These are phyloP conservation scores for slime mould (Dictyostelium discoideum) DNA, from an alignment of 78 protist genomes.

Conservation along the genomic window DNA sequence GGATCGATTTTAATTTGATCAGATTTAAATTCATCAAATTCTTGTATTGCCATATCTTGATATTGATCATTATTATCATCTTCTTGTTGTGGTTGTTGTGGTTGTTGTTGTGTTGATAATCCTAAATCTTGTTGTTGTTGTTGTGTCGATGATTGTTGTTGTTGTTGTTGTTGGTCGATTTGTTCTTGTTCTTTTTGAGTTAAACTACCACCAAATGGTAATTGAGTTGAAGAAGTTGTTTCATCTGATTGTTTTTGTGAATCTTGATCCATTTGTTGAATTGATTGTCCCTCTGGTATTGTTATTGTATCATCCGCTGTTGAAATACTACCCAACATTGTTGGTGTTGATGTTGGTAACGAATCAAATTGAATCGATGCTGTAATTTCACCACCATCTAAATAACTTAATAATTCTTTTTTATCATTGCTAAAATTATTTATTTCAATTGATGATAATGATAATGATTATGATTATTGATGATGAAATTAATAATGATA, in stretches of 20 bases:
- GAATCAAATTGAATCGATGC: conserved; percentile 17
- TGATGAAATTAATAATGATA: background rate
- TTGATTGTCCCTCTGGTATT: background rate
- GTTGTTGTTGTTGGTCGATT: background rate
- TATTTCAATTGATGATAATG: no score
- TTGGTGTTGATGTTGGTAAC: background rate
- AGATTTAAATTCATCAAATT: background rate
- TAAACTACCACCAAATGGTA: background rate
- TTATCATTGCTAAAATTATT: conserved; percentile 67
- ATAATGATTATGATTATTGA: no score
- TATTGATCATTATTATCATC: background rate
- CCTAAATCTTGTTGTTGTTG: background rate
- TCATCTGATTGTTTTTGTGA: background rate
- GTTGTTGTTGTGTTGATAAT: background rate
- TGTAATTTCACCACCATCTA: conserved; percentile 44
- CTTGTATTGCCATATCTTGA: background rate
- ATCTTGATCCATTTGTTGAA: background rate
- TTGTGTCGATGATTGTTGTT: background rate
- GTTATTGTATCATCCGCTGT: background rate
- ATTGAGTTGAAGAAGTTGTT: background rate
- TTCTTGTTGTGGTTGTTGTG: background rate
- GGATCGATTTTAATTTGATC: conserved; percentile 1
- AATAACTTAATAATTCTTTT: conserved; percentile 51
- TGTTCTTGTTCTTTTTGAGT: background rate
- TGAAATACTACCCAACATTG: background rate